Conservation (phyloP, 257 asterid genomes). For the Jacaranda mimosifolia region DNA sequence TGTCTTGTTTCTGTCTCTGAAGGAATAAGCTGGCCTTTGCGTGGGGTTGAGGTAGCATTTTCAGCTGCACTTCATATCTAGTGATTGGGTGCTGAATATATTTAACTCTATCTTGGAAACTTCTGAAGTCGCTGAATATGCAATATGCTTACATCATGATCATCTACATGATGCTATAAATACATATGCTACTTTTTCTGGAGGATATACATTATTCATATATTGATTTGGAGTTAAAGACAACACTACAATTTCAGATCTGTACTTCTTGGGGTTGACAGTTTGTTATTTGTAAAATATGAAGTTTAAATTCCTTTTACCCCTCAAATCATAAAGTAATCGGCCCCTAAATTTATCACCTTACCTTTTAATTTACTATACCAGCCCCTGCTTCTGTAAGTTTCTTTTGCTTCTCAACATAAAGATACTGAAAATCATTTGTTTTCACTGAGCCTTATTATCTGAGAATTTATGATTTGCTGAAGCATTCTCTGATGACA, state of each 20-base stretch:
- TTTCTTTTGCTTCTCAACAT: not conserved
- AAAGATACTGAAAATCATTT: not conserved
- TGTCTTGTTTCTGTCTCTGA: not conserved
- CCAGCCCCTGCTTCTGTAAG: not conserved
- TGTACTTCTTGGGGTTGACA: not conserved
- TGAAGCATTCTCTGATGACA: not conserved
- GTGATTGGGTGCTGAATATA: not conserved
- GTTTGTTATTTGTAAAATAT: not conserved
- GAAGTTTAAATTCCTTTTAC: not conserved
- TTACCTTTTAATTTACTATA: not conserved
- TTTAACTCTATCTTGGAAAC: too few relatives aligned
- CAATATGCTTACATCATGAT: not conserved
- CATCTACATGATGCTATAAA: too few relatives aligned
- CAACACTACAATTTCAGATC: not conserved
- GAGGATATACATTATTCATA: not conserved
- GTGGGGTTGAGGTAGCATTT: not conserved
- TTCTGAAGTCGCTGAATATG: not conserved
- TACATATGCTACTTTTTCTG: slow-evolving; percentile 2
- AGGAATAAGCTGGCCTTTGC: not conserved
- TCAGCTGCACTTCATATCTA: not conserved
- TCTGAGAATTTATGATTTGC: not conserved
- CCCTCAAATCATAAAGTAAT: not conserved
- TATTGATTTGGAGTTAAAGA: not conserved
- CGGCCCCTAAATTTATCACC: not conserved
- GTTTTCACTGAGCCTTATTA: not conserved